Conservation (phyloP, 768 basidiomycete species). For the Mycena capillaripes region DNA sequence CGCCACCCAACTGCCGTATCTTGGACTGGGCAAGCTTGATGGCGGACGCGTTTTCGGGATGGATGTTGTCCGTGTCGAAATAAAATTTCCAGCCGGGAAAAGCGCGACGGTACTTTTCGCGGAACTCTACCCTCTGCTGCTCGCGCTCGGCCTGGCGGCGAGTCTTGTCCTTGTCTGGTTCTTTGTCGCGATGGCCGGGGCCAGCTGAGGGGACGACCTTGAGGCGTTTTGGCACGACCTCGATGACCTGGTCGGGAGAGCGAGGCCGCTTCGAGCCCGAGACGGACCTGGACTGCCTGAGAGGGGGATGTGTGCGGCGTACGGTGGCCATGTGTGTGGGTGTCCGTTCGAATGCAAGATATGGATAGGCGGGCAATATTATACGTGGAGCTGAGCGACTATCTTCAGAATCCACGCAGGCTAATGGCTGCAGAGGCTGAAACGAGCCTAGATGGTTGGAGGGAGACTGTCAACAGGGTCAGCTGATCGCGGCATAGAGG, state of each 20-base stretch:
- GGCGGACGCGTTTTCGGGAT: conserved; percentile 51
- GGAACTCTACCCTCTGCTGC: conserved; percentile 78
- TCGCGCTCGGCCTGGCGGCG: conserved; percentile 66
- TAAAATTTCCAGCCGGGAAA: conserved; percentile 91
- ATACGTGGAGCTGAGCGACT: too few relatives aligned
- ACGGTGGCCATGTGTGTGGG: conserved; percentile 64
- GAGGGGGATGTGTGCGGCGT: conserved; percentile 62
- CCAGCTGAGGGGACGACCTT: conserved; percentile 47
- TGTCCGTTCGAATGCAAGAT: conserved; percentile 43
- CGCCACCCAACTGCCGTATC: conserved; percentile 81
- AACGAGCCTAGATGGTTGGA: not conserved
- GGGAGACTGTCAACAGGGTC: not conserved
- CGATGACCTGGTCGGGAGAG: conserved; percentile 62
- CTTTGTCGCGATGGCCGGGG: conserved; percentile 42
- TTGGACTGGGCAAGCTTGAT: conserved; percentile 63
- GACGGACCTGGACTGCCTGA: conserved; percentile 47
- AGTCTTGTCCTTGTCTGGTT: conserved; percentile 60
- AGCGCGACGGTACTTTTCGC: conserved; percentile 84
- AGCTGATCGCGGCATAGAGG: conserved; percentile 2
- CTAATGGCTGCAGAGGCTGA: too few relatives aligned
- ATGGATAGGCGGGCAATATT: not conserved
- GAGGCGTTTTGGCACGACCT: conserved; percentile 59
- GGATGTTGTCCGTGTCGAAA: conserved; percentile 76
- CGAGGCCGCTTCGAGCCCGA: conserved; percentile 60
- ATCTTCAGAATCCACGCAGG: too few relatives aligned